phyloP scores from a whole-genome alignment of 306 rosid genomes.

The Trifolium subterraneum region DNA sequence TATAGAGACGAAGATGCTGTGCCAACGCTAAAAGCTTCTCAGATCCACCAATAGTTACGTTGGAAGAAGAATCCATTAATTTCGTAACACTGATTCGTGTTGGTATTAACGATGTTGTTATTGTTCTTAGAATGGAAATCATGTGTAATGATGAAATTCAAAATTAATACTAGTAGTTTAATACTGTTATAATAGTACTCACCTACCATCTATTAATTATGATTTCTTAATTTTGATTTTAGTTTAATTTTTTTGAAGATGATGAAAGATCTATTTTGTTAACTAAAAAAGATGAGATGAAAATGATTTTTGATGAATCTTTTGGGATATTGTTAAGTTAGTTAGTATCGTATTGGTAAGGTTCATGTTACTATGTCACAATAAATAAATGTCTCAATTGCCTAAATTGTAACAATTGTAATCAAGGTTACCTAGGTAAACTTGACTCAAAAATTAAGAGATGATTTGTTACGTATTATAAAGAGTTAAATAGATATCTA shows the following conservation, averaged over 20 bases:
- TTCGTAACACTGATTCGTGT: slow-evolving; percentile 35
- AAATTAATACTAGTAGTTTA: background rate
- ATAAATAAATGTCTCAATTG: no score
- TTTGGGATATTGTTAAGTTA: no score
- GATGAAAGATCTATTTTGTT: background rate
- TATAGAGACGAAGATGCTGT: slow-evolving; percentile 87
- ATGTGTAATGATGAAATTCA: slow-evolving; percentile 32
- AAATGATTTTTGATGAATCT: background rate
- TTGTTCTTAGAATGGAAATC: slow-evolving; percentile 65
- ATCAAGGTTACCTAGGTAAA: no score
- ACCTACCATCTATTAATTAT: slow-evolving; percentile 3
- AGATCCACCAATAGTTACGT: slow-evolving; percentile 41
- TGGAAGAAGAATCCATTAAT: slow-evolving; percentile 63
- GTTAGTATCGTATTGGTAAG: no score
- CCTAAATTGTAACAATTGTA: no score
- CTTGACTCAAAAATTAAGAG: no score
- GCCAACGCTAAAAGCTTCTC: slow-evolving; percentile 64
- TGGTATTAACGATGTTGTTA: slow-evolving; percentile 35
- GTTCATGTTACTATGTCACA: no score
- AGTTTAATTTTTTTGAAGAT: background rate
- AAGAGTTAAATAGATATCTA: no score
- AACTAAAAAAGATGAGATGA: background rate
- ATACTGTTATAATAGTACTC: background rate
- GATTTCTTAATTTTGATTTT: background rate
- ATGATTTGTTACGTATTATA: no score